phyloP scores from a whole-genome alignment of 768 basidiomycete genomes.

The Lentinula guzmanii region DNA sequence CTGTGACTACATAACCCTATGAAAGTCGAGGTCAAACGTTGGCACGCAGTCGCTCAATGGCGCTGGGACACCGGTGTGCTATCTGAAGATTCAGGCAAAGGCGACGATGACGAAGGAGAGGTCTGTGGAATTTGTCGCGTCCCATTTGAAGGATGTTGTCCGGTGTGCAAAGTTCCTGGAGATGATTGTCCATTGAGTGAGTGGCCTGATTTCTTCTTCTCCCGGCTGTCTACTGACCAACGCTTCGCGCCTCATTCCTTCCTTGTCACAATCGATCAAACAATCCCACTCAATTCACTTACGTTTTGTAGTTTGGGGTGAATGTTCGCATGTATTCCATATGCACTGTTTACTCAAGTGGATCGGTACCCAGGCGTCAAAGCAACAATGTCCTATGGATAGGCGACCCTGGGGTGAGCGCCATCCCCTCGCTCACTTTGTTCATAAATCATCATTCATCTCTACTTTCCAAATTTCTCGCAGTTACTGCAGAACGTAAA shows the following conservation, averaged over 20 bases:
- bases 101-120: slow-evolving; percentile 50
- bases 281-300: not conserved
- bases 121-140: slow-evolving; percentile 87
- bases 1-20: slow-evolving; percentile 26
- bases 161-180: slow-evolving; percentile 93
- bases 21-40: slow-evolving; percentile 80
- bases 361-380: slow-evolving; percentile 84
- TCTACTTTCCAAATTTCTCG: not conserved
- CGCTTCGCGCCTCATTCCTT: not conserved
- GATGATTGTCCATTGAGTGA: slow-evolving; percentile 91
- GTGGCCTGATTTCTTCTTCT: slow-evolving; percentile 19
- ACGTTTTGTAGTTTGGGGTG: slow-evolving; percentile 80
- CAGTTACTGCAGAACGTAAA: slow-evolving; percentile 53
- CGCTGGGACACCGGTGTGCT: slow-evolving; percentile 63
- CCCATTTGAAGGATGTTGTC: slow-evolving; percentile 92
- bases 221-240: not conserved
- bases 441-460: not conserved
- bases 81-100: slow-evolving; percentile 25
- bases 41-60: slow-evolving; percentile 89
- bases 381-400: slow-evolving; percentile 99
- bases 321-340: slow-evolving; percentile 96
- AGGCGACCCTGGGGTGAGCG: slow-evolving; percentile 82
- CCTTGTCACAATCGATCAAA: too few relatives aligned
- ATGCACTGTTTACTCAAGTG: slow-evolving; percentile 98
- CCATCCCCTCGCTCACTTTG: not conserved